Base-by-base conservation (phyloP, 805 yeast genomes). In the Henningerozyma blattae region DNA sequence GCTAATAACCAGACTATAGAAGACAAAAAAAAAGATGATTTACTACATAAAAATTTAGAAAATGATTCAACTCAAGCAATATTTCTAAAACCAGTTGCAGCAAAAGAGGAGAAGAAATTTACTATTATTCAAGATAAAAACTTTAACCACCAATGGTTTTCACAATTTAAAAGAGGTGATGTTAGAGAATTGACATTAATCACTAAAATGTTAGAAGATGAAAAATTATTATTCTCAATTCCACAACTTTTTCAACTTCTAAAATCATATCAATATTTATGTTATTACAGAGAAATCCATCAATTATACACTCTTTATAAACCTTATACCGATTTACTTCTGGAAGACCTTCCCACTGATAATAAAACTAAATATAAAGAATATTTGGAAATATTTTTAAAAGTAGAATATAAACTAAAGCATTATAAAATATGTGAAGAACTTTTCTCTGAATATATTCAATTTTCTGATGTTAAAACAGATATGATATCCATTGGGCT, bases 391-490 rank as follows among this genome's bases (percentile, higher is more conserved):
- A 30, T 37, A 1, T 34, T 51, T 16, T 19, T 55, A 14, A 33
- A 33, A 22, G 37, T 38, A 4, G 54, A 51, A 26, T 34, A 30
- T n/a, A 30, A 32, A 15, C 28, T 52, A 26, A 35, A 38, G 9
- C 46, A 53, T 22, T 52, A 35, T 36, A 29, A 36, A 5, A 25
- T 29, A 5, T 53, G 52, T 35, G 59, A 52, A 29, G 33, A 35
- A 3, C 34, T 55, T 9, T 53, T 54, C 32, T 41, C 55, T 8
- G 43, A 47, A 14, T 55, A 47, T 35, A 48, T 55, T 29, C 47
- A 50, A 34, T 38, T 36, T 15, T 46, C 47, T 2, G 35, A 38
- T 9, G 32, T 47, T 17, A 40, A 44, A 19, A 39, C 55, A 1
- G 34, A 36, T 1, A 36, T 47, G 8, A 37, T 50, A 9, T 35